Percentiles rank a stretch among this genome's conserved stretches.
These are phyloP conservation scores for Scheffersomyces insectosa DNA, from an alignment of 1,139 yeast species.

Conservation along the genomic window DNA sequence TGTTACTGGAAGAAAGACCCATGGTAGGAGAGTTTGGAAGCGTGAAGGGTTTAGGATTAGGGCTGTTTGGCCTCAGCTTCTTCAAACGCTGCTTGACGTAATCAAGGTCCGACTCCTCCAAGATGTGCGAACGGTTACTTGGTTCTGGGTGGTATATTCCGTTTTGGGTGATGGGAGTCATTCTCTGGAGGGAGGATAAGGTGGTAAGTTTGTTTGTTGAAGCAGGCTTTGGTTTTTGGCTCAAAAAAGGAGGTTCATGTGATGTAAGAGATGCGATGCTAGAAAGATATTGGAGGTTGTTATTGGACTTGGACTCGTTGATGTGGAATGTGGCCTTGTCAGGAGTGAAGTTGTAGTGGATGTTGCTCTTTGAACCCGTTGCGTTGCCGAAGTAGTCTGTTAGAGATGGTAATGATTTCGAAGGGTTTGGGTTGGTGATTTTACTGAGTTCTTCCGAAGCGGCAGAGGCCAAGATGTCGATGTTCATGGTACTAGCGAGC, in stretches of 20 bases:
- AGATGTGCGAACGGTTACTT: slow-evolving; percentile 26
- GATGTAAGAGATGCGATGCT: slow-evolving; percentile 15
- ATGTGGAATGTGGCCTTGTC: slow-evolving; percentile 19
- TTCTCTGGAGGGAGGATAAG: slow-evolving; percentile 51
- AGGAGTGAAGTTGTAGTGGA: slow-evolving; percentile 11
- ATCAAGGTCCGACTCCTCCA: slow-evolving; percentile 47
- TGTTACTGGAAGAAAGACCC: slow-evolving; percentile 42
- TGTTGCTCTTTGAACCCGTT: slow-evolving; percentile 4
- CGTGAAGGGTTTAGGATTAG: slow-evolving; percentile 42
- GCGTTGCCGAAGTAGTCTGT: slow-evolving; percentile 51
- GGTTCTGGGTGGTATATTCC: slow-evolving; percentile 7
- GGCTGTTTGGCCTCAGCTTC: slow-evolving; percentile 75
- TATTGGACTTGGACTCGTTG: slow-evolving; percentile 7
- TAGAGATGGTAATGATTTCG: slow-evolving; percentile 65
- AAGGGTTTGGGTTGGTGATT: slow-evolving; percentile 20
- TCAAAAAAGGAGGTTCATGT: slow-evolving; percentile 13
- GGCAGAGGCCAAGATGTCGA: slow-evolving; percentile 77
- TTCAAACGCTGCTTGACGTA: slow-evolving; percentile 55
- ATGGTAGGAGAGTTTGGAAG: slow-evolving; percentile 61
- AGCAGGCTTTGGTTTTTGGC: slow-evolving; percentile 2
- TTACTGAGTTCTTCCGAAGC: slow-evolving; percentile 67
- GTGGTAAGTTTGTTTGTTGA: slow-evolving; percentile 28
- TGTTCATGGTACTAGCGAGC: slow-evolving; percentile 49
- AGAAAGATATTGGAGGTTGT: slow-evolving; percentile 24
- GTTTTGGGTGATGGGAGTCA: slow-evolving; percentile 50